These are phyloP conservation scores for Microbotryum intermedium DNA, from an alignment of 1,284 basidiomycete species.

Conservation along the genomic window DNA sequence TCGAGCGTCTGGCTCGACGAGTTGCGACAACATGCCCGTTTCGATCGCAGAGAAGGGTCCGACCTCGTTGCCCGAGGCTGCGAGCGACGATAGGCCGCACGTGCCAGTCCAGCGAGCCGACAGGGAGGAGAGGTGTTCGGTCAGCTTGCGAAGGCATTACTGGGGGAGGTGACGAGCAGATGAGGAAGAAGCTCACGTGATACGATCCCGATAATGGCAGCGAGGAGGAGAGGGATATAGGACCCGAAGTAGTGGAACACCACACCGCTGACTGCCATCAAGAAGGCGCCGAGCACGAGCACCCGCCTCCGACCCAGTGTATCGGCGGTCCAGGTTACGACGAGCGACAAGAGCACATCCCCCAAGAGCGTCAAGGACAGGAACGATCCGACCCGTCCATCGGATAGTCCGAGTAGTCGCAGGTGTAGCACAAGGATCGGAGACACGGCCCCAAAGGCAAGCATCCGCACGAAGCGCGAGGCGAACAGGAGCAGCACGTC, in stretches of 20 bases:
- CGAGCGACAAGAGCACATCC: slow-evolving; percentile 20
- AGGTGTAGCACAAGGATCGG: slow-evolving; percentile 24
- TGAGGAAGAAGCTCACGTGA: neutral
- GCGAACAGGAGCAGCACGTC: slow-evolving; percentile 13
- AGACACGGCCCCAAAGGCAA: slow-evolving; percentile 24
- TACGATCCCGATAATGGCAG: slow-evolving; percentile 26
- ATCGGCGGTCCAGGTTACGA: slow-evolving; percentile 25
- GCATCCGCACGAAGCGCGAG: slow-evolving; percentile 17
- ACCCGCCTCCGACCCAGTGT: slow-evolving; percentile 14
- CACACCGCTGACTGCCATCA: slow-evolving; percentile 20
- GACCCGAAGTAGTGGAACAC: slow-evolving; percentile 7
- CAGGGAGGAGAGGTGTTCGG: neutral
- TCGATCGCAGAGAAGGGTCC: slow-evolving; percentile 23
- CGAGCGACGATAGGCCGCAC: neutral
- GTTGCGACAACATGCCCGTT: slow-evolving; percentile 13
- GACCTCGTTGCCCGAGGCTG: slow-evolving; percentile 21
- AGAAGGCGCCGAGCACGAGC: slow-evolving; percentile 10
- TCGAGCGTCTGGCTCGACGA: slow-evolving; percentile 18
- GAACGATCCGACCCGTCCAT: slow-evolving; percentile 16
- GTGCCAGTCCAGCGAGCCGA: neutral
- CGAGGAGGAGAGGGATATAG: slow-evolving; percentile 13
- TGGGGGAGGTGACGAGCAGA: no score
- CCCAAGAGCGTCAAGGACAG: slow-evolving; percentile 22
- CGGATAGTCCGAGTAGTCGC: slow-evolving; percentile 5
- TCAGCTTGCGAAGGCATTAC: neutral